A percentile compares a stretch with the other conserved stretches of the same genome.
These are phyloP conservation scores for Pseudocercospora crystallina DNA, from an alignment of 2,329 filamentous ascomycete species.

Conservation along the genomic window DNA sequence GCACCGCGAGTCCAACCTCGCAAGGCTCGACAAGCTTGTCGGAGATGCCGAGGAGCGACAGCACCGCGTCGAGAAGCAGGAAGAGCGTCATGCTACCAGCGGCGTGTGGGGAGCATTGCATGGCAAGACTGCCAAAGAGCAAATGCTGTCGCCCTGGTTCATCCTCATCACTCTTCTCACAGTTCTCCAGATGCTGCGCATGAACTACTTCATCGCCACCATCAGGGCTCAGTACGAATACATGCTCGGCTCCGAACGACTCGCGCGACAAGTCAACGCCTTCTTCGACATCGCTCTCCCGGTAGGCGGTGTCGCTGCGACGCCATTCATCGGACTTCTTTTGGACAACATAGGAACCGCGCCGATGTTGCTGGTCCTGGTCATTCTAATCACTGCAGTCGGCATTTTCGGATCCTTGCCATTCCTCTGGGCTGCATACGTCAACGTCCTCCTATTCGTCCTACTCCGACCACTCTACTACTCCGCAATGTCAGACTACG, in stretches of 20 bases:
- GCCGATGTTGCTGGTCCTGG: constrained; percentile 68
- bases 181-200: constrained; percentile 46
- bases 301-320: constrained; percentile 73
- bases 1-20: constrained; percentile 63
- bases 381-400: constrained; percentile 69
- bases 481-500: constrained; percentile 82
- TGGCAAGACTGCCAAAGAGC: constrained; percentile 64
- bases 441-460: constrained; percentile 75
- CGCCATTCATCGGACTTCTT: constrained; percentile 81
- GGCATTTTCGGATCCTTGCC: constrained; percentile 77
- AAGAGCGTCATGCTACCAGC: constrained; percentile 42
- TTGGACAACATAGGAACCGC: constrained; percentile 75
- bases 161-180: constrained; percentile 80
- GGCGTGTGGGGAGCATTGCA: constrained; percentile 89
- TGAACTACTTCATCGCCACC: constrained; percentile 91
- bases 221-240: constrained; percentile 77
- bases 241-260: constrained; percentile 63
- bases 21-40: constrained; percentile 73
- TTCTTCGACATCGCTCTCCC: constrained; percentile 84
- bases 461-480: constrained; percentile 87
- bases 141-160: constrained; percentile 81
- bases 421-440: constrained; percentile 69
- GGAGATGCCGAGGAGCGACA: constrained; percentile 61
- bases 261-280: constrained; percentile 70
- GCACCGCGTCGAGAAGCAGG: constrained; percentile 19